Base-by-base conservation (phyloP, 371 early-diverging fungal species). In the Dinochytrium kinnereticum region DNA sequence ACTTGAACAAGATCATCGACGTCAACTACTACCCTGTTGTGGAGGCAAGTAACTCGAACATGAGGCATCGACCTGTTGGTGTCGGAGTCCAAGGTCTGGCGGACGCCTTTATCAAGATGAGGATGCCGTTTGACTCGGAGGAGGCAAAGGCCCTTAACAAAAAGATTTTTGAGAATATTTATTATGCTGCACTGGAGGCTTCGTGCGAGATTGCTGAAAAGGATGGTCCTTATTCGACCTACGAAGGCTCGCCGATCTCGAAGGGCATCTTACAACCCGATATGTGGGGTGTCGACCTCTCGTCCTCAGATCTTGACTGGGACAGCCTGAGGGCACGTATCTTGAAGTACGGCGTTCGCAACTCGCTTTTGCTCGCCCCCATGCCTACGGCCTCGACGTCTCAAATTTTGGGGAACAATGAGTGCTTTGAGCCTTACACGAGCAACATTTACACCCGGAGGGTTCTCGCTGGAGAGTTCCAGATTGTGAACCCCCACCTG, bases 361-460 rank as follows among this genome's bases (percentile, higher is more conserved):
- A 99, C 89, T 95, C 96, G 30, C 87, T 99, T n/a, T 84, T 99
- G 24, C 90, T 99, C 2, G 98, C 99, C 15, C 98, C 98, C 1
- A 99, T 99, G 99, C 99, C 99, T 17, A 99, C 99, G 0, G 99
- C 99, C 0, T 95, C 95, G 26, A 99, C 99, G 2, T 97, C 98
- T 21, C 99, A 99, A 84, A 98, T 99, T 68, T 90, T 99, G 51
- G 99, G 99, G 34, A 96, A 93, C 88, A 99, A 97, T 83, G 99
- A 99, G 86, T 97, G 98, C 82, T 98, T 99, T 69, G 99, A 99
- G 81, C 99, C 99, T 7, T 98, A 97, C 84, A 98, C 99, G 26
- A 91, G 92, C 83, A 99, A 99, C 85, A 94, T 99, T 69, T 99
- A 97, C 83, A 97, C 96, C 5, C 93, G 99, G 39, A 93, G 99